Evolutionary conservation across 1,284 basidiomycete genomes (phyloP).

Genomic region (Heterobasidion parviporum): DNA sequence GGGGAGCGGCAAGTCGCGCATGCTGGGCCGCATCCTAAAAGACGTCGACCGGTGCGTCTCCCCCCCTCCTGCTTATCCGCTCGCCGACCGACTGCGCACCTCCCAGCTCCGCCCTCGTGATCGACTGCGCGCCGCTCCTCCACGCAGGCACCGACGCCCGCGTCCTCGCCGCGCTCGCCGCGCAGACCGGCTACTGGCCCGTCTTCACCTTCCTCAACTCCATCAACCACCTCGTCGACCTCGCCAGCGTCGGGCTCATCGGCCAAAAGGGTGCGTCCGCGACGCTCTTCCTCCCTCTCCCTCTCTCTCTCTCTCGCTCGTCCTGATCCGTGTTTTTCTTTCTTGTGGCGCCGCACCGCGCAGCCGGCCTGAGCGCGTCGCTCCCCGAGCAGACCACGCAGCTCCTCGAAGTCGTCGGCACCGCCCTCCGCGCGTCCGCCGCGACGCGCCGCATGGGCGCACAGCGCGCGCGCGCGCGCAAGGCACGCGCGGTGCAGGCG

Average conservation of each 20-base stretch:
- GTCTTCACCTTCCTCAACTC: constrained; percentile 87
- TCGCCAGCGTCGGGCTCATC: constrained; percentile 90
- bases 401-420: constrained; percentile 76
- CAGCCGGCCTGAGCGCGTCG: constrained; percentile 81
- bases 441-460: constrained; percentile 11
- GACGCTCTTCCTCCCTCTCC: not conserved
- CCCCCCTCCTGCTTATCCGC: not conserved
- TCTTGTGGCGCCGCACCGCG: not conserved
- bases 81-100: not conserved
- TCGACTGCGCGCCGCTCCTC: constrained; percentile 78
- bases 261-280: constrained; percentile 75
- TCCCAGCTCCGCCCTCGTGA: constrained; percentile 58
- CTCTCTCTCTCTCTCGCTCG: not conserved
- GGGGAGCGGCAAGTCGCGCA: constrained; percentile 80
- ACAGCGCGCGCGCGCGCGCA: constrained; percentile 36
- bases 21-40: constrained; percentile 59
- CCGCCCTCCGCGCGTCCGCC: constrained; percentile 63
- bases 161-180: constrained; percentile 64
- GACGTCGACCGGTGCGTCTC: constrained; percentile 45
- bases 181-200: constrained; percentile 87
- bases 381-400: constrained; percentile 82
- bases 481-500: constrained; percentile 16
- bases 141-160: constrained; percentile 68
- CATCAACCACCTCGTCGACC: constrained; percentile 80
- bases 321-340: constrained; percentile 1